These are phyloP conservation scores for Agaricus sinodeliciosus DNA, from an alignment of 768 basidiomycete genomes.

Conservation along the genomic window DNA sequence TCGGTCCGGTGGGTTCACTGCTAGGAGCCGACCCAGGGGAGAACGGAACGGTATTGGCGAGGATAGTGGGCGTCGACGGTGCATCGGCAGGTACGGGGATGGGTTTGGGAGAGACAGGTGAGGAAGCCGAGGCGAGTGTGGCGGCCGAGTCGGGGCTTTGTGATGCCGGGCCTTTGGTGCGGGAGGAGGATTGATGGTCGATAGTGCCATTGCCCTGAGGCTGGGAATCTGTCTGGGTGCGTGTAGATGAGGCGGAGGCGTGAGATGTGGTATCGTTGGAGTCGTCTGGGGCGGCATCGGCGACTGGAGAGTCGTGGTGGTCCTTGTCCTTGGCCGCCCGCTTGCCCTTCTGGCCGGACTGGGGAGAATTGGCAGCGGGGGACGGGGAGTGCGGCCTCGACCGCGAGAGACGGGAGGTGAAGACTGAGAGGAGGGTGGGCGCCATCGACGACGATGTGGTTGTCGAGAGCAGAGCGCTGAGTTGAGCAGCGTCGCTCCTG, in stretches of 20 bases:
- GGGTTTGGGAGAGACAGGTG: constrained; percentile 35
- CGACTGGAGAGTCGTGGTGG: constrained; percentile 38
- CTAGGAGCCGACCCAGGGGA: constrained; percentile 45
- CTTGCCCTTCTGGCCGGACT: constrained; percentile 81
- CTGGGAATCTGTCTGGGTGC: constrained; percentile 33
- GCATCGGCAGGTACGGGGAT: constrained; percentile 63
- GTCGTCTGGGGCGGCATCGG: constrained; percentile 35
- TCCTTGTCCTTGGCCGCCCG: constrained; percentile 69
- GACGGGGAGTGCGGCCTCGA: constrained; percentile 69
- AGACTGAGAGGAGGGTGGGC: constrained; percentile 72
- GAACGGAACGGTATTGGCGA: constrained; percentile 58
- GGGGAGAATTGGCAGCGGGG: constrained; percentile 44
- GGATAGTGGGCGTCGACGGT: constrained; percentile 77
- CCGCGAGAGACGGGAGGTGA: constrained; percentile 66
- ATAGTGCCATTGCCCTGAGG: constrained; percentile 39
- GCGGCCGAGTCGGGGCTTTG: constrained; percentile 26
- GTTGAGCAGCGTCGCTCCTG: constrained; percentile 12
- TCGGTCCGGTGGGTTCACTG: constrained; percentile 36
- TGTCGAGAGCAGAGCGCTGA: constrained; percentile 16
- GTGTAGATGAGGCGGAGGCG: constrained; percentile 35
- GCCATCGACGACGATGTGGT: constrained; percentile 38
- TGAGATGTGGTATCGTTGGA: constrained; percentile 31
- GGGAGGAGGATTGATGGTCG: constrained; percentile 34
- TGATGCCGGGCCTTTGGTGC: constrained; percentile 20
- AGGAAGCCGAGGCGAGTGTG: constrained; percentile 28